Base-by-base conservation (phyloP, 2,329 filamentous ascomycete genomes). In the Talaromyces sp. region DNA sequence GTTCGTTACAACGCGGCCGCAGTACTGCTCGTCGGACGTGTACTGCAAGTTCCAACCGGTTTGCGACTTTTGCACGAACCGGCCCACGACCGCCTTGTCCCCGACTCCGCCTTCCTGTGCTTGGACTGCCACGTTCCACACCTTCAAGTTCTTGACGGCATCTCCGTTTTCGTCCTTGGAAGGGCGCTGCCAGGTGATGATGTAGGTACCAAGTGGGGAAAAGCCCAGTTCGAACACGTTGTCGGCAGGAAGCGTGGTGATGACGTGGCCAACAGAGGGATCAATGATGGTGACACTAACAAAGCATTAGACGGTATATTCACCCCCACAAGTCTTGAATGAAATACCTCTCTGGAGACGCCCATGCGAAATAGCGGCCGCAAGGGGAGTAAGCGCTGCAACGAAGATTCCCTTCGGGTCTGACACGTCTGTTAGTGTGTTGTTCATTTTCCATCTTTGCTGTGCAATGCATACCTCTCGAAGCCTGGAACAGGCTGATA, bases 1-100 rank as follows among this genome's bases (percentile, higher is more conserved):
- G 74, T 99, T 99, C 75, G 91, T 97, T 69, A 97, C 93, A 64
- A 88, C 83, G 67, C 94, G 91, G 66, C 93, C 94, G 75, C 93
- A 97, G 75, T 91, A 93, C 74, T 87, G 85, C 82, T 99, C 94
- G 73, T 99, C 94, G 61, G 86, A 84, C 31, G 92, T 96, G 77
- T 97, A 99, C 78, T 97, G 93, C 72, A 99, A 82, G 74, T 97
- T 97, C 93, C 93, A 97, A 70, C 92, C 91, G 52, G 89, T 91
- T 80, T 96, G 91, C 65, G 87, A 89, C 82, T 97, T 97, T 77
- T 99, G 94, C 66, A 99, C 94, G 74, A 95, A 99, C 70, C 87
- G 84, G 65, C 92, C 93, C 52, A 97, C 83, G 31, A 92, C 87
- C 69, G 78, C 74, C 64, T 88, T 82, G 77, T 90, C 89, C 66